Conservation (phyloP, 140 eudicot species). For the Stevia rebaudiana region DNA sequence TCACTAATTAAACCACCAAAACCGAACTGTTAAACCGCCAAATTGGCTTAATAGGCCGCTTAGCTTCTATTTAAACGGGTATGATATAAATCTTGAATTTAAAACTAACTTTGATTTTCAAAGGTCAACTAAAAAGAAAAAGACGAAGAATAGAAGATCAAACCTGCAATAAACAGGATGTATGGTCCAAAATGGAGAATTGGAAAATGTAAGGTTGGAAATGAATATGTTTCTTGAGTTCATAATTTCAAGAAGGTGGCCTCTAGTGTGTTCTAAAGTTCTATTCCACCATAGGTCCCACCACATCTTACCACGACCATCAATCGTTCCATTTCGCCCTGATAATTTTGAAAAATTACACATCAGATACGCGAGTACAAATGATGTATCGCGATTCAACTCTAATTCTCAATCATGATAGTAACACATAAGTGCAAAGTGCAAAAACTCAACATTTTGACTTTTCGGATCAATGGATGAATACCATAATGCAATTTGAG, state of each 20-base stretch:
- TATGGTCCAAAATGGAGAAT: conserved; percentile 96
- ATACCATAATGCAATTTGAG: conserved; percentile 2
- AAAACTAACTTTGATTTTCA: not conserved
- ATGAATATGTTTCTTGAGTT: conserved; percentile 73
- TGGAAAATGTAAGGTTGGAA: conserved; percentile 79
- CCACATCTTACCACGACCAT: conserved; percentile 97
- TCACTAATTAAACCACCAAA: not conserved
- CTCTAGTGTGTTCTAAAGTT: conserved; percentile 91
- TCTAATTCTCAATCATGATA: conserved; percentile 20
- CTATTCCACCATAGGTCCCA: conserved; percentile 99
- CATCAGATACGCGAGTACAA: conserved; percentile 13
- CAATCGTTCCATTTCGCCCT: conserved; percentile 89
- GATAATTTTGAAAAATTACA: conserved; percentile 13
- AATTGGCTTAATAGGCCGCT: not conserved
- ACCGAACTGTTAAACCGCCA: not conserved
- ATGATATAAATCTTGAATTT: not conserved
- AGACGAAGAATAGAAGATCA: conserved; percentile 14
- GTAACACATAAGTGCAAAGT: conserved; percentile 12
- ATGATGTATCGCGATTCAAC: not conserved
- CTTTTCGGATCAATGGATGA: conserved; percentile 4
- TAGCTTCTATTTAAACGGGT: not conserved
- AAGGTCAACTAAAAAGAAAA: conserved; percentile 7
- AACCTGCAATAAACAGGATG: conserved; percentile 98
- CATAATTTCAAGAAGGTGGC: conserved; percentile 83
- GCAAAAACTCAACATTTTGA: conserved; percentile 18